Evolutionary conservation across 2,329 filamentous ascomycete species (phyloP).

Genomic region (Sphaerulina vaccinii): DNA sequence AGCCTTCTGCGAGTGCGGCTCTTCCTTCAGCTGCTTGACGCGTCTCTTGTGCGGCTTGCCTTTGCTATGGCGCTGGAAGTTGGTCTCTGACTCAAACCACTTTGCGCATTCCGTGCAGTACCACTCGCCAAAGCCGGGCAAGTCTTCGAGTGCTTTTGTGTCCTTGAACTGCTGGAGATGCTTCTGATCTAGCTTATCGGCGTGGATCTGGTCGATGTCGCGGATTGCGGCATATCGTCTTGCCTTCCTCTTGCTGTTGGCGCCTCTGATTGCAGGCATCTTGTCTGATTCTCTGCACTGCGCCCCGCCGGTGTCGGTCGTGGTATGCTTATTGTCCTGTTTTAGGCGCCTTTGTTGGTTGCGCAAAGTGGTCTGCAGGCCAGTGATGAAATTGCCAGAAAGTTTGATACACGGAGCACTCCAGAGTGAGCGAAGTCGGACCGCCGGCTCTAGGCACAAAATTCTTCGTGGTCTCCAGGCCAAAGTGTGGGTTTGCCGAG

Average conservation of each 20-base stretch:
- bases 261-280: conserved; percentile 53
- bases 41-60: conserved; percentile 95
- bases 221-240: conserved; percentile 52
- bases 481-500: not conserved
- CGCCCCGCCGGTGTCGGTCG: conserved; percentile 17
- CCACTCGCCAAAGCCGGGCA: conserved; percentile 79
- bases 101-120: conserved; percentile 95
- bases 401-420: not conserved
- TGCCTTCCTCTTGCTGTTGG: conserved; percentile 51
- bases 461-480: conserved; percentile 17
- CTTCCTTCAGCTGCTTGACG: conserved; percentile 76
- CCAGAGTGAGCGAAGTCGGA: conserved; percentile 9
- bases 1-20: conserved; percentile 81
- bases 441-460: conserved; percentile 9
- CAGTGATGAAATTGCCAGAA: conserved; percentile 2
- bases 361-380: conserved; percentile 12
- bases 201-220: conserved; percentile 88
- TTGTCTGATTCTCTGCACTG: conserved; percentile 18
- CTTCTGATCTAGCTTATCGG: conserved; percentile 73
- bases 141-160: conserved; percentile 77
- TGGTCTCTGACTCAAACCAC: conserved; percentile 86
- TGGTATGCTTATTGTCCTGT: not conserved
- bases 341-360: conserved; percentile 7
- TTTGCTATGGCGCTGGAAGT: conserved; percentile 71
- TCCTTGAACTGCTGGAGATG: conserved; percentile 78